phyloP scores from a whole-genome alignment of 1,139 yeast genomes.

The Citeromyces hawaiiensis region DNA sequence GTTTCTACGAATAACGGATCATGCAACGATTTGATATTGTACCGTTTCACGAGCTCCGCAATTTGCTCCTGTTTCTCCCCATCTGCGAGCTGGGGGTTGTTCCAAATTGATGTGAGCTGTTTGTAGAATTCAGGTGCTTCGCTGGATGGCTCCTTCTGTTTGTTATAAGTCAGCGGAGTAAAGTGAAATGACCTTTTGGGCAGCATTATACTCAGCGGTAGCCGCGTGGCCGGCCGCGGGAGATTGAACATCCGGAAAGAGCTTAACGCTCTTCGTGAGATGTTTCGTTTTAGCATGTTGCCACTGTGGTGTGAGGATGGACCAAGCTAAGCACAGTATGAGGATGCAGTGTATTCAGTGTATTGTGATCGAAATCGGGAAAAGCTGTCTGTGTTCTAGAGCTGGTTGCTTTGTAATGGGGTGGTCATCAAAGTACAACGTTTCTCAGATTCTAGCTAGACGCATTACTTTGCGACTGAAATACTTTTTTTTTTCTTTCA shows the following conservation, averaged over 20 bases:
- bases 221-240: not conserved
- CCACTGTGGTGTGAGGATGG: not conserved
- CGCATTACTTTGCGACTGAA: no score
- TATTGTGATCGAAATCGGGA: no score
- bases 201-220: not conserved
- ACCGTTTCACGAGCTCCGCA: conserved; percentile 11
- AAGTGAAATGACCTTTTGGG: not conserved
- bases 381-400: no score
- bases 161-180: not conserved
- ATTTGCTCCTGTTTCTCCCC: conserved; percentile 7
- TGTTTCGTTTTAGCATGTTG: not conserved
- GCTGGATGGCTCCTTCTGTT: conserved; percentile 11
- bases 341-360: no score
- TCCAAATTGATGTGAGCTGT: conserved; percentile 14
- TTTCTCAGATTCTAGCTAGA: no score
- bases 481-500: no score
- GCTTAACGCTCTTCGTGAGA: not conserved
- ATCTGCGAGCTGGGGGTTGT: conserved; percentile 9
- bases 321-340: no score
- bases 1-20: conserved; percentile 16
- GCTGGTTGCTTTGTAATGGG: no score
- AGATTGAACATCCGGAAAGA: not conserved
- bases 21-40: conserved; percentile 15
- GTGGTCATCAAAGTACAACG: no score
- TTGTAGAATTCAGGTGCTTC: conserved; percentile 12